Evolutionary conservation across 164 flowering plant species (phyloP), one percentile per base, ranked within the genome.

Genomic region (Dillenia turbinata): DNA sequence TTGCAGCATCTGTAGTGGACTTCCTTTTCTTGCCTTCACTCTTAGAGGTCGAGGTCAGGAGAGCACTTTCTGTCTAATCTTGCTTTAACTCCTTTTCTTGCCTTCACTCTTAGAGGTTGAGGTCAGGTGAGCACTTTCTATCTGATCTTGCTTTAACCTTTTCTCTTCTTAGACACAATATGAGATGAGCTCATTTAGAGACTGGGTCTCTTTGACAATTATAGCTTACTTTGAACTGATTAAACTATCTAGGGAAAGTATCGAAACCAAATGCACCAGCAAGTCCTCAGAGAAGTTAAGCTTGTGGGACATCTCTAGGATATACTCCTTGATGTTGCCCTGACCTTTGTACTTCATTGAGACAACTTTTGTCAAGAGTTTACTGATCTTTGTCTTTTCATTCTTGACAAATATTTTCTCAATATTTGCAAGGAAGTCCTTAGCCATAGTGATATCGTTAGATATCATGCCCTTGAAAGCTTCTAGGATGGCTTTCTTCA

Each of bases 301-400:
- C 12, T 60, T 47, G 49, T 60, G 6, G 17, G 53, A 48, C 12
- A 26, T 26, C 33, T 26, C 33, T 26, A 26, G 3, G 5, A 26
- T 26, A 5, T 26, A 2, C 33, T 1, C 33, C 3, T 2, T 26
- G 3, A 62, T 51, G n/a, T 51, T 51, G 1, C 58, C 5, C 13
- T 60, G 49, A 9, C 63, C 52, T 60, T 60, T 58, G 19, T 60
- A 60, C 53, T 45, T 47, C 53, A 60, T 60, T 12, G 63, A 47
- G 19, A 60, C 40, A 12, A 60, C 40, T 5, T 12, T 60, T 10
- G 63, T 22, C 43, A 60, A 49, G 8, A 19, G 6, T 12, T 17
- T 60, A 24, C 56, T 62, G 2, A 52, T 50, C 15, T 52, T 9
- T 2, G 26, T 19, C 46, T 62, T 62, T 24, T 50, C 54, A 51